Base-by-base conservation (phyloP, 768 basidiomycete genomes). In the Suillus subalutaceus region DNA sequence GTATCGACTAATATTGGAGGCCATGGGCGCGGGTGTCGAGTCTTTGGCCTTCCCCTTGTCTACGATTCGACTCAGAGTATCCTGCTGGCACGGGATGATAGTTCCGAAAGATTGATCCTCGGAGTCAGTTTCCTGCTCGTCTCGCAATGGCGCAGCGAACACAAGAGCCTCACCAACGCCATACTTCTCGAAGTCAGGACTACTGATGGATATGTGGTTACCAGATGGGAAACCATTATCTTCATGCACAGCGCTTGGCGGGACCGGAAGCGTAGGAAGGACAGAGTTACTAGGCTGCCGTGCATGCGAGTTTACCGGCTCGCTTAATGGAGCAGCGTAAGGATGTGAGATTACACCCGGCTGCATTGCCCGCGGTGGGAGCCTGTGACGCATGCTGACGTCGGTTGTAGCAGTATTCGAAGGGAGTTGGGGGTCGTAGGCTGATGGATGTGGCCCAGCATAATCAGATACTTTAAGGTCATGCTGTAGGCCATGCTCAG, bases 151-250 rank as follows among this genome's bases (percentile, higher is more conserved):
- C 52, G 78, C 78, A 65, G 83, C 78, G 70, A 84, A 84, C 3
- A 83, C 84, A 43, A 93, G 79, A 20, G 87, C 86, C 66, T 91
- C 89, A 10, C 85, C 89, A 9, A 91, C 83, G 13, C 86, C 88
- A 48, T 87, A 84, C 32, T 77, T 82, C 75, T 86, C 83, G 67
- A 84, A 77, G 44, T 78, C 68, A 23, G 67, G 30, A 56, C 73
- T 68, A 41, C 63, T 76, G 50, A 77, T 66, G 12, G 77, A 77
- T 56, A 75, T 56, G 35, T 76, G 73, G 7, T 72, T 69, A 43
- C 66, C 2, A 75, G 75, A 69, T 77, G 75, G 61, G 67, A 72
- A 79, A 67, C 80, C 10, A 2, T 6, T 7, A 16, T 41, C 58
- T 41, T 59, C 38, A 26, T 26, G 23, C 38, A 59, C 58, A 41